Conservation (phyloP, 108 stramenopile genomes). For the Cylindrotheca fusiformis region DNA sequence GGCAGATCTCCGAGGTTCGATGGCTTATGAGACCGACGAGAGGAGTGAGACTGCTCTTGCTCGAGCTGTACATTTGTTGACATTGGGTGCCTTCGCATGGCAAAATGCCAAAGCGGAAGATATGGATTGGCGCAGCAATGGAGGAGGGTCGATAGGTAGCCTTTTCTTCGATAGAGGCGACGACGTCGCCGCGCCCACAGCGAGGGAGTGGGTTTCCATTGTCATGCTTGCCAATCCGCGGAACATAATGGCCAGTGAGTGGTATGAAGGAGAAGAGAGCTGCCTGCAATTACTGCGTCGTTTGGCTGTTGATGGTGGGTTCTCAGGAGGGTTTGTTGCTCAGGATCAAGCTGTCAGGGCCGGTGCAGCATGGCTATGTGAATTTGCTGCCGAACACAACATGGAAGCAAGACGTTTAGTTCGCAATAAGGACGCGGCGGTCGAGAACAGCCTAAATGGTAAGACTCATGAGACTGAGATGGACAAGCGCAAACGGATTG, state of each 20-base stretch:
- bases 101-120: slow-evolving; percentile 29
- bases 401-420: slow-evolving; percentile 44
- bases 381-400: slow-evolving; percentile 63
- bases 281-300: slow-evolving; percentile 47
- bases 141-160: slow-evolving; percentile 66
- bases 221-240: slow-evolving; percentile 54
- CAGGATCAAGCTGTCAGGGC: slow-evolving; percentile 63
- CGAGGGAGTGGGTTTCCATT: slow-evolving; percentile 60
- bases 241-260: slow-evolving; percentile 46
- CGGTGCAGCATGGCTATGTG: slow-evolving; percentile 79
- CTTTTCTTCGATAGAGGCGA: slow-evolving; percentile 51
- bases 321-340: slow-evolving; percentile 49
- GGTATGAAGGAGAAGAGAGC: slow-evolving; percentile 71
- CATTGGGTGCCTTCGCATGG: slow-evolving; percentile 81
- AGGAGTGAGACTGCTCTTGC: slow-evolving; percentile 79
- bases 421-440: slow-evolving; percentile 22
- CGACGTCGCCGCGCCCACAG: slow-evolving; percentile 38
- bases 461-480: slow-evolving; percentile 44
- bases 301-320: slow-evolving; percentile 54
- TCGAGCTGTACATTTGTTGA: slow-evolving; percentile 74
- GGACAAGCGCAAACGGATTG: slow-evolving; percentile 49
- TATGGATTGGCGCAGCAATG: slow-evolving; percentile 42
- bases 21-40: slow-evolving; percentile 58
- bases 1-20: slow-evolving; percentile 36
- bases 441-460: background rate